Evolutionary conservation across 2,329 filamentous ascomycete genomes (phyloP).

Genomic region (Arthroderma uncinatum): DNA sequence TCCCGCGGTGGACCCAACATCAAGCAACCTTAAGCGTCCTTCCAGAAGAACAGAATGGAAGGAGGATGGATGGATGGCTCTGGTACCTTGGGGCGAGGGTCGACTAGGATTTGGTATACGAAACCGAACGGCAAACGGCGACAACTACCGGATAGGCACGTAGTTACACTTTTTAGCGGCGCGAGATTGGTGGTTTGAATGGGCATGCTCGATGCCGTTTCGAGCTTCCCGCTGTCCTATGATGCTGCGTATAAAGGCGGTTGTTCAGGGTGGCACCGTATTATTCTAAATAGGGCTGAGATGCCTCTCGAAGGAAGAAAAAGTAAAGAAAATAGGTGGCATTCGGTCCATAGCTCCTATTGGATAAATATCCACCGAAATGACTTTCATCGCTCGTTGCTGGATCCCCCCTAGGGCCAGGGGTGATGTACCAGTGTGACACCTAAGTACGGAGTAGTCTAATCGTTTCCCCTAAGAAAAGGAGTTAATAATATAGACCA

Average conservation of each 20-base stretch:
- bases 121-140: not conserved
- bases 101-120: not conserved
- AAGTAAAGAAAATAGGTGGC: not conserved
- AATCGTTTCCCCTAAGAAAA: not conserved
- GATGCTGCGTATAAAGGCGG: not conserved
- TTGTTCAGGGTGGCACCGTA: not conserved
- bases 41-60: not conserved
- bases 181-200: no score
- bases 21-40: constrained; percentile 5
- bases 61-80: not conserved
- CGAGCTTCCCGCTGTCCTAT: no score
- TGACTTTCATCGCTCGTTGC: not conserved
- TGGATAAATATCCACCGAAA: not conserved
- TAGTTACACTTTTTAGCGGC: no score
- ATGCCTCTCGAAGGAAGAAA: not conserved
- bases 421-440: not conserved
- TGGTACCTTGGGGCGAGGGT: not conserved
- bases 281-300: constrained; percentile 3
- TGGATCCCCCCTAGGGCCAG: not conserved
- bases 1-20: constrained; percentile 3
- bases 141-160: not conserved
- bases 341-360: not conserved
- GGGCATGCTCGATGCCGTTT: no score
- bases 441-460: not conserved
- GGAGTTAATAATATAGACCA: not conserved